Evolutionary conservation across 495 filamentous ascomycete genomes (phyloP).

Genomic region (Bathelium albidoporum): DNA sequence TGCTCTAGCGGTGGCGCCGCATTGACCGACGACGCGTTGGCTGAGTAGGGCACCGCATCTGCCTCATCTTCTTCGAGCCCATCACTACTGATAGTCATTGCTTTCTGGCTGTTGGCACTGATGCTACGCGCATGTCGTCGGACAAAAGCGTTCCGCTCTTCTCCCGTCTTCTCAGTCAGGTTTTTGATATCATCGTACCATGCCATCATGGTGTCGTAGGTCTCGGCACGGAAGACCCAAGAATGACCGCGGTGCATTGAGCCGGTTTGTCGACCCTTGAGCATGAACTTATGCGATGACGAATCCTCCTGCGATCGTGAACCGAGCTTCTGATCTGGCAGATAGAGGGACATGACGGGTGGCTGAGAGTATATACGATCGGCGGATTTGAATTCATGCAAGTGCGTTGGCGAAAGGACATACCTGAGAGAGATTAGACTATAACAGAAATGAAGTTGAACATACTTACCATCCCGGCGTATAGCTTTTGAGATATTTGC

Average conservation of each 20-base stretch:
- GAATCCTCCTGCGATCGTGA: constrained; percentile 77
- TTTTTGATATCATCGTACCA: constrained; percentile 91
- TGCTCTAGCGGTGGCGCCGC: constrained; percentile 16
- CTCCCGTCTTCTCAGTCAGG: constrained; percentile 77
- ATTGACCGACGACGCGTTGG: constrained; percentile 27
- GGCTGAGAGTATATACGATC: constrained; percentile 57
- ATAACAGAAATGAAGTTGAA: constrained; percentile 28
- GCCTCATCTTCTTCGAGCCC: constrained; percentile 85
- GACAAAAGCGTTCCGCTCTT: constrained; percentile 81
- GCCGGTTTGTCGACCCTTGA: constrained; percentile 91
- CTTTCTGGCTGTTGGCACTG: constrained; percentile 56
- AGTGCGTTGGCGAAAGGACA: constrained; percentile 87
- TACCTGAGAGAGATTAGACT: constrained; percentile 53
- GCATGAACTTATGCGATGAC: constrained; percentile 93
- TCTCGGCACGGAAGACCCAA: constrained; percentile 95
- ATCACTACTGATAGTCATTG: constrained; percentile 56
- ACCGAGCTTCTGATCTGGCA: constrained; percentile 89
- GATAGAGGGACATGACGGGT: constrained; percentile 91
- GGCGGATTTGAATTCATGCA: constrained; percentile 96
- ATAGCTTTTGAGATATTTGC: constrained; percentile 97
- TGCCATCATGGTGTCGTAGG: constrained; percentile 90
- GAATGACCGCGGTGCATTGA: constrained; percentile 89
- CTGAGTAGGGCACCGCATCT: constrained; percentile 41
- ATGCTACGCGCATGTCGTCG: constrained; percentile 63
- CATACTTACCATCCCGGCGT: constrained; percentile 80